Conservation (phyloP, 306 rosid species). For the Cajanus cajan region DNA sequence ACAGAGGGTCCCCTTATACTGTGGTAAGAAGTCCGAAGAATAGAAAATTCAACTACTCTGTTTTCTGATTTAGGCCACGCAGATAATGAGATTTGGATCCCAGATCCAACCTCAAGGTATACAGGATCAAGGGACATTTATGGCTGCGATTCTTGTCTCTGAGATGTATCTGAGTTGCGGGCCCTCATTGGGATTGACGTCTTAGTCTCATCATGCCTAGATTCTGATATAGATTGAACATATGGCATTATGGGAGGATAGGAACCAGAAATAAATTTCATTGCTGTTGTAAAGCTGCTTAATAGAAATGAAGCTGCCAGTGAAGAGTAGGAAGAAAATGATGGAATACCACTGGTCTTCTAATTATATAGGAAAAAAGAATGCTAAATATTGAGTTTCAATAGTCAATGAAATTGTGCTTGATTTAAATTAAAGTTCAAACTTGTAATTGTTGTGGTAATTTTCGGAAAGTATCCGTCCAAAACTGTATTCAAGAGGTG, state of each 20-base stretch:
- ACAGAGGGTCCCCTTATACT: neutral
- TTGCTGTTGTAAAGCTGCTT: neutral
- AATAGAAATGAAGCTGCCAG: neutral
- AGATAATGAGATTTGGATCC: neutral
- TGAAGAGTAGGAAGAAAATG: slow-evolving; percentile 2
- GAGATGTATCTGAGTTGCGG: neutral
- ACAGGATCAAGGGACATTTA: neutral
- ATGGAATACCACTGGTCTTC: neutral
- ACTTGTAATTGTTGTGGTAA: neutral
- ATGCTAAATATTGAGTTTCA: neutral
- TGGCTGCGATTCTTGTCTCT: neutral
- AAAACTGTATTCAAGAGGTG: neutral
- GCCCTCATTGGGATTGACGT: neutral
- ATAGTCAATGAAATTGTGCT: neutral
- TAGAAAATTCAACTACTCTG: neutral
- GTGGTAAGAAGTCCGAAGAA: neutral
- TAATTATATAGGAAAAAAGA: neutral
- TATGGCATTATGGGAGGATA: neutral
- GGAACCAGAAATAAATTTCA: neutral
- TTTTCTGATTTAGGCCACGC: neutral
- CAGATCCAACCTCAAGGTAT: neutral
- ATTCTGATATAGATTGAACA: neutral
- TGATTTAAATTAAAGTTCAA: neutral
- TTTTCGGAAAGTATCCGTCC: neutral
- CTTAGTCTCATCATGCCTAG: neutral